These are phyloP conservation scores for Hortiboletus flavorubellus DNA, from an alignment of 768 basidiomycete genomes.

Conservation along the genomic window DNA sequence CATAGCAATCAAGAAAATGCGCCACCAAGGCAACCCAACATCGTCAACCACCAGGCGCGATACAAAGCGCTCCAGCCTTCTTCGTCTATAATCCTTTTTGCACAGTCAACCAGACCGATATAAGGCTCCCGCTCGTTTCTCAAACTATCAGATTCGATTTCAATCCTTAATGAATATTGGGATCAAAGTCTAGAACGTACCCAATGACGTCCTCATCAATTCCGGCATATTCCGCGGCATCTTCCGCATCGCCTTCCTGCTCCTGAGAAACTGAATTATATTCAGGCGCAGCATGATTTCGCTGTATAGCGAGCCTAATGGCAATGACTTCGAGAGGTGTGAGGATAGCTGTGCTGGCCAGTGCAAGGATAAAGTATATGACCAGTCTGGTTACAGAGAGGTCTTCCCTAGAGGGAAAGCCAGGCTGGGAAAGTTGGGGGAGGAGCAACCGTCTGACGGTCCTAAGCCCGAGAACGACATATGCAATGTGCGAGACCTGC, in stretches of 20 bases:
- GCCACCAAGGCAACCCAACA: constrained; percentile 57
- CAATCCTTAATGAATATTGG: background rate
- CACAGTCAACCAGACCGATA: constrained; percentile 68
- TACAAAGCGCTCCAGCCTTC: constrained; percentile 74
- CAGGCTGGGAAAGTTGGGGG: constrained; percentile 43
- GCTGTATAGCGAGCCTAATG: constrained; percentile 76
- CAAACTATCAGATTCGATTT: constrained; percentile 40
- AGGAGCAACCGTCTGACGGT: constrained; percentile 52
- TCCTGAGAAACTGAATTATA: constrained; percentile 76
- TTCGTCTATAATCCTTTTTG: constrained; percentile 71
- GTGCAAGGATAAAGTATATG: constrained; percentile 55
- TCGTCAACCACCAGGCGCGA: constrained; percentile 84
- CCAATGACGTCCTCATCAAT: constrained; percentile 83
- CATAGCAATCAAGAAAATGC: constrained; percentile 35
- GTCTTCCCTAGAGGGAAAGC: constrained; percentile 34
- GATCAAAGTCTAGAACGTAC: constrained; percentile 36
- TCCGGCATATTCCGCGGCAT: constrained; percentile 60
- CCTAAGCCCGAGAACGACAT: constrained; percentile 42
- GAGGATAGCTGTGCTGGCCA: constrained; percentile 55
- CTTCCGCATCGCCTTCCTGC: constrained; percentile 61
- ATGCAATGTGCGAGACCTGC: constrained; percentile 43
- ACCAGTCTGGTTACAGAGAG: constrained; percentile 48
- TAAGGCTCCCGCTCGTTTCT: constrained; percentile 81
- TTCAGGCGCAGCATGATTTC: constrained; percentile 75
- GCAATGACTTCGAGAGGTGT: constrained; percentile 79